phyloP scores from a whole-genome alignment of 2,329 filamentous ascomycete genomes.

The Ophiocordyceps unilateralis region DNA sequence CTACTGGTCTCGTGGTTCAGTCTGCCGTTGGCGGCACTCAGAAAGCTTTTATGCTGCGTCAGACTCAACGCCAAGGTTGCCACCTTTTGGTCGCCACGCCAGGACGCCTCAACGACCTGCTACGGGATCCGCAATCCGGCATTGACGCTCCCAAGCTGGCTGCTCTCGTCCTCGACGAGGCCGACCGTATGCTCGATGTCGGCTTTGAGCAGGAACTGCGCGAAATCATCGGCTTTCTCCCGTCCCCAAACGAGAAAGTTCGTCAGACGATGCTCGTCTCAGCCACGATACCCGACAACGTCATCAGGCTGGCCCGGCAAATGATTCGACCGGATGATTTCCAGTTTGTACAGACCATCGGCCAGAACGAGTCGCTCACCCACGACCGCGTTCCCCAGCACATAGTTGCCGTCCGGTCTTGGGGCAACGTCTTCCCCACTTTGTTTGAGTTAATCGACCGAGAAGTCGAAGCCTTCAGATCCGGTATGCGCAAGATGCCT shows the following conservation, averaged over 20 bases:
- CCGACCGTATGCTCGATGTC: conserved; percentile 96
- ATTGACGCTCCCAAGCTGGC: conserved; percentile 66
- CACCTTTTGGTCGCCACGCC: conserved; percentile 84
- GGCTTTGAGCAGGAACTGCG: conserved; percentile 55
- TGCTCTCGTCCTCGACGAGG: conserved; percentile 89
- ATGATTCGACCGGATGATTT: conserved; percentile 68
- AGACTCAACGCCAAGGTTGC: conserved; percentile 60
- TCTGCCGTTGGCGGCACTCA: conserved; percentile 85
- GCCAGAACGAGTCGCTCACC: conserved; percentile 64
- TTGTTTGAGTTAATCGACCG: conserved; percentile 59
- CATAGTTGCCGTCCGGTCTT: conserved; percentile 46
- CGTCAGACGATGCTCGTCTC: conserved; percentile 93
- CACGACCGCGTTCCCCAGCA: conserved; percentile 74
- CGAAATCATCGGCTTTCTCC: conserved; percentile 44
- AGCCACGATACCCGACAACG: conserved; percentile 73
- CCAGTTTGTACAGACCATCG: conserved; percentile 80
- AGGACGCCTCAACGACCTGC: conserved; percentile 68
- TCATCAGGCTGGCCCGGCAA: conserved; percentile 59
- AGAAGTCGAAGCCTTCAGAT: conserved; percentile 28
- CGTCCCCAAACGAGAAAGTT: conserved; percentile 41
- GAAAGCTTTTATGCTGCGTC: conserved; percentile 49
- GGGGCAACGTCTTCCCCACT: conserved; percentile 61
- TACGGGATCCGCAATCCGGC: conserved; percentile 45
- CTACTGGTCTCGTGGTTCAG: conserved; percentile 50
- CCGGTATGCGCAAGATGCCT: conserved; percentile 28